Conservation (phyloP, 1,284 basidiomycete species). For the Hypsizygus ulmarius region DNA sequence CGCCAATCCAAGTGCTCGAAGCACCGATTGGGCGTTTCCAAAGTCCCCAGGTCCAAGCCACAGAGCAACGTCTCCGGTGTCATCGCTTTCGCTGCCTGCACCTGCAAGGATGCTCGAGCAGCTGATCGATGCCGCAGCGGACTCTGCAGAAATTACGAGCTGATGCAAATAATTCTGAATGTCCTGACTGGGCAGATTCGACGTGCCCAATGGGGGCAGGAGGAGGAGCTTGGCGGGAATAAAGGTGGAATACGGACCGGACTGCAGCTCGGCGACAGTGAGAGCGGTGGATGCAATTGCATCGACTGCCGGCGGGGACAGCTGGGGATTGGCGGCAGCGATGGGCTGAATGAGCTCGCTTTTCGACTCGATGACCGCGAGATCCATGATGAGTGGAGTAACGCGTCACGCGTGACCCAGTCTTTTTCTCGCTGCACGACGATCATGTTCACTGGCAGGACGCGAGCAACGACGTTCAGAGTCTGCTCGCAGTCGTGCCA, state of each 20-base stretch:
- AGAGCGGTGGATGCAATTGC: constrained; percentile 21
- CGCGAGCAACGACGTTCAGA: no score
- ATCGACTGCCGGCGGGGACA: constrained; percentile 7
- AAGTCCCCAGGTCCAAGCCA: constrained; percentile 46
- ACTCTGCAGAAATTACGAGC: constrained; percentile 39
- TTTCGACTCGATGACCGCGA: constrained; percentile 9
- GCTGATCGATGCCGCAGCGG: constrained; percentile 35
- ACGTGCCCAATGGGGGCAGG: constrained; percentile 11
- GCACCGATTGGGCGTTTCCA: constrained; percentile 29
- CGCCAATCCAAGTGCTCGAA: constrained; percentile 29
- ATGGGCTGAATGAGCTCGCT: constrained; percentile 11
- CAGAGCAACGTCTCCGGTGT: constrained; percentile 50
- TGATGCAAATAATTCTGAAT: constrained; percentile 18
- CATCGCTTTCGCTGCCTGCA: constrained; percentile 51
- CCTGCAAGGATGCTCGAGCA: constrained; percentile 55
- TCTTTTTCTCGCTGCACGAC: background rate
- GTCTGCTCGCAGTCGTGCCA: constrained; percentile 8
- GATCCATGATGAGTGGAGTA: constrained; percentile 13
- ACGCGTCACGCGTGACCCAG: constrained; percentile 13
- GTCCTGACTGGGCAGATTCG: constrained; percentile 10
- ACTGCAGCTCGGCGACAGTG: constrained; percentile 16
- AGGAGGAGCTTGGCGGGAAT: constrained; percentile 19
- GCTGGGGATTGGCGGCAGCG: constrained; percentile 7
- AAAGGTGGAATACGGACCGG: constrained; percentile 13
- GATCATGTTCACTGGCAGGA: no score